Conservation (phyloP, 179 eudicot species). For the Vitellaria paradoxa region DNA sequence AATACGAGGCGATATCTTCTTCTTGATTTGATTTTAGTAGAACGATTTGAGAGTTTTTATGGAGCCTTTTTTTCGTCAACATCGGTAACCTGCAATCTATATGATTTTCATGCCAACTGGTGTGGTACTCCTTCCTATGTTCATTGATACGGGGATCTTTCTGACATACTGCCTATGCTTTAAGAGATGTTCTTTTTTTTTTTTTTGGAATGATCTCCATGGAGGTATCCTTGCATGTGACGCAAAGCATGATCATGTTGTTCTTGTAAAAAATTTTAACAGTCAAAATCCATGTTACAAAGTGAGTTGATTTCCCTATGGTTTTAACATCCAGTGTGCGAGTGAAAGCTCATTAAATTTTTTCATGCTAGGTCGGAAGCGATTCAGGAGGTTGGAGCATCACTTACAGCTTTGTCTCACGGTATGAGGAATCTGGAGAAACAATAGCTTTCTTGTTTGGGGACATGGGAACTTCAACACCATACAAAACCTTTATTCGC, state of each 20-base stretch:
- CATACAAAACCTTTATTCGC: constrained; percentile 70
- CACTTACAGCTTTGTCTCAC: constrained; percentile 69
- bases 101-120: not conserved
- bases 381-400: constrained; percentile 89
- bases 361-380: constrained; percentile 74
- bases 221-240: not conserved
- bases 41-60: not conserved
- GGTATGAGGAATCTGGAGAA: constrained; percentile 61
- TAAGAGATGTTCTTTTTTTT: not conserved
- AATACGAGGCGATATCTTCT: not conserved
- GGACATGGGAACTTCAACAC: constrained; percentile 97
- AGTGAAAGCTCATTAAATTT: constrained; percentile 2
- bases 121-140: not conserved
- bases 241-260: not conserved
- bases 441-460: constrained; percentile 86
- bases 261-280: not conserved
- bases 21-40: not conserved
- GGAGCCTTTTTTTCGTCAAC: not conserved
- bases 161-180: not conserved
- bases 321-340: not conserved
- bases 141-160: not conserved
- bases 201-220: not conserved
- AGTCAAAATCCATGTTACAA: not conserved
- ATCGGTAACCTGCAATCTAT: not conserved
- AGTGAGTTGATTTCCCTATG: not conserved